A percentile compares a stretch with the other conserved stretches of the same genome.
Evolutionary conservation across 106 monocot species (phyloP).

Genomic region (Platanthera guangdongensis): DNA sequence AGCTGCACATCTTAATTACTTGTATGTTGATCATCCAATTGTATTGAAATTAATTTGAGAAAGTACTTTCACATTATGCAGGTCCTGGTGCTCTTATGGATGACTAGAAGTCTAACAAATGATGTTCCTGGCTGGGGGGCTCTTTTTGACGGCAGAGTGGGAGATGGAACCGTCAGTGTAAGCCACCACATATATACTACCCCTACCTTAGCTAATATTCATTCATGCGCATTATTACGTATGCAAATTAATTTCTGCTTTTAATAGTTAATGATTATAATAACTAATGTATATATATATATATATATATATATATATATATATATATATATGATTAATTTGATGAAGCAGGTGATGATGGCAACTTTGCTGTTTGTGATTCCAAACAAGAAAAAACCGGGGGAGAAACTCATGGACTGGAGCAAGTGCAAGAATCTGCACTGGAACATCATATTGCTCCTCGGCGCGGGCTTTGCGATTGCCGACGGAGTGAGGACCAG

Average conservation of each 20-base stretch:
- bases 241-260: too few species aligned
- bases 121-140: slow-evolving; percentile 82
- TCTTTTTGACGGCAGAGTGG: slow-evolving; percentile 60
- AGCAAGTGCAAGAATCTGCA: slow-evolving; percentile 88
- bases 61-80: slow-evolving; percentile 3
- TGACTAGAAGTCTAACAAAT: slow-evolving; percentile 81
- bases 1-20: too few species aligned
- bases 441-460: slow-evolving; percentile 85
- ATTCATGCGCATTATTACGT: too few species aligned
- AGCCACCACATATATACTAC: slow-evolving; percentile 10
- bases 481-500: slow-evolving; percentile 71
- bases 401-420: slow-evolving; percentile 99
- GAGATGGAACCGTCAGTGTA: slow-evolving; percentile 95
- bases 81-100: slow-evolving; percentile 84
- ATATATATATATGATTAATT: too few species aligned
- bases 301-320: too few species aligned
- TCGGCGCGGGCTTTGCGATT: slow-evolving; percentile 89
- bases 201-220: not conserved
- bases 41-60: not conserved
- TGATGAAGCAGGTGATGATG: slow-evolving; percentile 68
- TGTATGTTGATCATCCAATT: too few species aligned
- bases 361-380: slow-evolving; percentile 87
- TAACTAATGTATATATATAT: too few species aligned
- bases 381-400: slow-evolving; percentile 61
- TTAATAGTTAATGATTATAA: too few species aligned